These are phyloP conservation scores for Chenopodium album DNA, from an alignment of 148 eudicot genomes.

Conservation along the genomic window DNA sequence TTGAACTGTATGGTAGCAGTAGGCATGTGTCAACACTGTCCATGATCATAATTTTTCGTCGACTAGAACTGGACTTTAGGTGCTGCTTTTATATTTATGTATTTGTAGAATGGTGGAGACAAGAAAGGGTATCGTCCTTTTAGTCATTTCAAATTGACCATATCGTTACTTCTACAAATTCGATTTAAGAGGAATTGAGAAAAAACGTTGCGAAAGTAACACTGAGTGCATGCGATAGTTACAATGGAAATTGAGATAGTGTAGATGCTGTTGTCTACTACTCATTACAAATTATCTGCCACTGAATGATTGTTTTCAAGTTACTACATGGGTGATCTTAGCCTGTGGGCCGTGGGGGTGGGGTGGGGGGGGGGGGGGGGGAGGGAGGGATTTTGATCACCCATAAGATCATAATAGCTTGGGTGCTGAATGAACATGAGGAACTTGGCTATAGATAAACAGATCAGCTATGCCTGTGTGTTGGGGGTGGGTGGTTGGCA, in stretches of 20 bases:
- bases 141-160: neutral
- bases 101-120: neutral
- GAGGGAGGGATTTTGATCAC: too few species aligned
- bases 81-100: slow-evolving; percentile 10
- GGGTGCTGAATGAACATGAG: too few species aligned
- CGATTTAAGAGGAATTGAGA: neutral
- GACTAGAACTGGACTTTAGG: neutral
- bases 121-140: neutral
- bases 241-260: neutral
- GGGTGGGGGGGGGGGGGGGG: too few species aligned
- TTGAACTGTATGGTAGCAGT: neutral
- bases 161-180: too few species aligned
- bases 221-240: neutral
- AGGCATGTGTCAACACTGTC: neutral
- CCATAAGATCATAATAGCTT: too few species aligned
- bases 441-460: too few species aligned
- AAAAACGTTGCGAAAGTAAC: neutral
- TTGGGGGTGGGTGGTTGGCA: neutral
- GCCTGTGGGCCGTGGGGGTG: too few species aligned
- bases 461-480: neutral
- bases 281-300: neutral
- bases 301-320: too few species aligned
- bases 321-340: too few species aligned
- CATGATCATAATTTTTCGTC: neutral
- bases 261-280: neutral